These are phyloP conservation scores for Coemansia sp. DNA, from an alignment of 371 early-diverging fungal genomes.

Conservation along the genomic window DNA sequence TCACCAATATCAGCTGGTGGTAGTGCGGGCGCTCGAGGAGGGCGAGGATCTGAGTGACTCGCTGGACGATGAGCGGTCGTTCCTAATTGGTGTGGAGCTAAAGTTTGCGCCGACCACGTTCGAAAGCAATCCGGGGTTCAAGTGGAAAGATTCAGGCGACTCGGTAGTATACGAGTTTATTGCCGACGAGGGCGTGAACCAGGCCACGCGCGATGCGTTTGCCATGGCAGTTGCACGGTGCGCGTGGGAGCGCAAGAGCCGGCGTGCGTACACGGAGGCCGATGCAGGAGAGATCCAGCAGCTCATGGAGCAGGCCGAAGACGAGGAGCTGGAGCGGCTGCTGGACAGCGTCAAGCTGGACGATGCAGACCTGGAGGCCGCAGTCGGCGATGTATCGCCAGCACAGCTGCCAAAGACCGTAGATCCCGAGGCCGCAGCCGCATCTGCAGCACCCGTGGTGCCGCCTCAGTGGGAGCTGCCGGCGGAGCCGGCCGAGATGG, in stretches of 20 bases:
- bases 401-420: not conserved
- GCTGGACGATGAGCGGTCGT: conserved; percentile 52
- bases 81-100: conserved; percentile 59
- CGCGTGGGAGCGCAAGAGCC: conserved; percentile 64
- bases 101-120: conserved; percentile 44
- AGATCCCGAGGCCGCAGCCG: conserved; percentile 7
- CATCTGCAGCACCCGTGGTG: conserved; percentile 1
- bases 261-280: conserved; percentile 55
- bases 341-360: conserved; percentile 35
- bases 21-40: conserved; percentile 69
- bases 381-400: not conserved
- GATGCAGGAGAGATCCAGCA: conserved; percentile 58
- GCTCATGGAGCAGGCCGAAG: conserved; percentile 37
- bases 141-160: conserved; percentile 33
- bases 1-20: conserved; percentile 65
- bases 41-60: conserved; percentile 62
- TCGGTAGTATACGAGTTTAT: conserved; percentile 34
- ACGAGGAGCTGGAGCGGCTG: conserved; percentile 40
- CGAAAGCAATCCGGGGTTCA: conserved; percentile 35
- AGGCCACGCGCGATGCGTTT: conserved; percentile 55
- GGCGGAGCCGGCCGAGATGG: conserved; percentile 30
- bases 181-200: conserved; percentile 12
- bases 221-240: conserved; percentile 64
- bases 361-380: conserved; percentile 30
- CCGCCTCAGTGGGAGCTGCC: conserved; percentile 22